These are phyloP conservation scores for Cordyceps farinosa DNA, from an alignment of 2,329 filamentous ascomycete species.

Conservation along the genomic window DNA sequence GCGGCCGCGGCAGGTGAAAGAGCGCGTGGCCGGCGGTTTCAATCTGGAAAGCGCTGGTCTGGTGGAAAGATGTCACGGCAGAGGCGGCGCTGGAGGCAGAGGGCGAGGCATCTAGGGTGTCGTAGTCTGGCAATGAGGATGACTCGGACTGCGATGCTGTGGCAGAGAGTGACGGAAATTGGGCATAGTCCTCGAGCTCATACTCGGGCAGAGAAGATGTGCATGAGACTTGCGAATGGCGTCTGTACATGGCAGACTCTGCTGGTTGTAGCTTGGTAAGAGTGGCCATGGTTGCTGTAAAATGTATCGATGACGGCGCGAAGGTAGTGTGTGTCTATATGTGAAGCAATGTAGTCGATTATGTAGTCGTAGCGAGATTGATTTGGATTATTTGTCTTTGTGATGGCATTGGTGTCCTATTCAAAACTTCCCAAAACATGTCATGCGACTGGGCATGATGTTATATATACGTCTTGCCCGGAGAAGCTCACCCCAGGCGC, in stretches of 20 bases:
- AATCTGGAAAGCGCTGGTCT: conserved; percentile 47
- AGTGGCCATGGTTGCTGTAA: conserved; percentile 20
- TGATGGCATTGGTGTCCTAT: background rate
- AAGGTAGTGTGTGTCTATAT: background rate
- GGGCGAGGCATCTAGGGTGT: conserved; percentile 4
- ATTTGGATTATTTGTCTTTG: no score
- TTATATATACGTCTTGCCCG: background rate
- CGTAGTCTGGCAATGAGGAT: conserved; percentile 24
- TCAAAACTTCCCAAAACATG: background rate
- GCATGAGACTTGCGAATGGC: background rate
- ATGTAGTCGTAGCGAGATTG: background rate
- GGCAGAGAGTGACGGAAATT: conserved; percentile 26
- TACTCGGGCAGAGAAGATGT: conserved; percentile 29
- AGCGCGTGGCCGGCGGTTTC: conserved; percentile 43
- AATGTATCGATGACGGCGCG: background rate
- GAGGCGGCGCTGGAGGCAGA: background rate
- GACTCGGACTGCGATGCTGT: conserved; percentile 26
- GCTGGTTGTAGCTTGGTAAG: conserved; percentile 1
- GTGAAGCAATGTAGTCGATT: background rate
- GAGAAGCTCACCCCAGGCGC: background rate
- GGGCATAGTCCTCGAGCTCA: conserved; percentile 23
- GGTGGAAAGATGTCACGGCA: conserved; percentile 32
- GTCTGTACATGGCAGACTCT: background rate
- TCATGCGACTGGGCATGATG: background rate
- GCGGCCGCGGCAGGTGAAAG: conserved; percentile 40